phyloP scores from a whole-genome alignment of 106 monocot genomes.

The Dendrobium nobile region DNA sequence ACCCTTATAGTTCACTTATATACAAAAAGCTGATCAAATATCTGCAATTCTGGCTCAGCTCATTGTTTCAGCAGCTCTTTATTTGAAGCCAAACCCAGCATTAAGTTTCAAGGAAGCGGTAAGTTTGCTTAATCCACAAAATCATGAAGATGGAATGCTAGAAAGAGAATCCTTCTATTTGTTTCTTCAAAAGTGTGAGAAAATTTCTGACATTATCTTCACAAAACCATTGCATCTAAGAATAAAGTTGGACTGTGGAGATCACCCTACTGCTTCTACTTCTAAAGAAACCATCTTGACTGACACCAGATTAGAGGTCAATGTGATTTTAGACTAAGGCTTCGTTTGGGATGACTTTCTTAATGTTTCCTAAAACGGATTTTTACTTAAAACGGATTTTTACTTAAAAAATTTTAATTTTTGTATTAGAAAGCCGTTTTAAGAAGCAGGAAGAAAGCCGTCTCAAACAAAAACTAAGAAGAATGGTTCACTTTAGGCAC shows the following conservation, averaged over 20 bases:
- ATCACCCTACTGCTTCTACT: conserved; percentile 43
- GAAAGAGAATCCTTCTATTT: conserved; percentile 27
- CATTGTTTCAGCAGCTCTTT: conserved; percentile 58
- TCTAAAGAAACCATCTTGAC: conserved; percentile 51
- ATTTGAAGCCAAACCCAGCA: conserved; percentile 41
- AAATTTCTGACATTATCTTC: conserved; percentile 40
- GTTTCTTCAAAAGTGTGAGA: conserved; percentile 24
- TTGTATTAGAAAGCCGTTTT: background rate
- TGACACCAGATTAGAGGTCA: conserved; percentile 43
- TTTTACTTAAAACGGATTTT: no score
- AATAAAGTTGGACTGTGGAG: conserved; percentile 51
- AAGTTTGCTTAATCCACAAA: conserved; percentile 21
- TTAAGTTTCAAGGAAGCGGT: background rate
- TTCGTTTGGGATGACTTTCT: no score
- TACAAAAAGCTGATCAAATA: background rate
- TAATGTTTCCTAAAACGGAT: no score
- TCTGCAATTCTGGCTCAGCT: conserved; percentile 25
- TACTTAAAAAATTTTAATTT: no score
- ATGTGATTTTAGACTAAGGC: conserved; percentile 29
- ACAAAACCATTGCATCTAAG: conserved; percentile 58
- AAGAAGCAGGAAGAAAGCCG: no score
- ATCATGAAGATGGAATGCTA: conserved; percentile 1
- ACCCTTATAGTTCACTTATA: no score
- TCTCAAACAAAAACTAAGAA: background rate
- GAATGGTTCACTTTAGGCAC: background rate